These are phyloP conservation scores for Schizochytrium sp. DNA, from an alignment of 108 stramenopile genomes.

Conservation along the genomic window DNA sequence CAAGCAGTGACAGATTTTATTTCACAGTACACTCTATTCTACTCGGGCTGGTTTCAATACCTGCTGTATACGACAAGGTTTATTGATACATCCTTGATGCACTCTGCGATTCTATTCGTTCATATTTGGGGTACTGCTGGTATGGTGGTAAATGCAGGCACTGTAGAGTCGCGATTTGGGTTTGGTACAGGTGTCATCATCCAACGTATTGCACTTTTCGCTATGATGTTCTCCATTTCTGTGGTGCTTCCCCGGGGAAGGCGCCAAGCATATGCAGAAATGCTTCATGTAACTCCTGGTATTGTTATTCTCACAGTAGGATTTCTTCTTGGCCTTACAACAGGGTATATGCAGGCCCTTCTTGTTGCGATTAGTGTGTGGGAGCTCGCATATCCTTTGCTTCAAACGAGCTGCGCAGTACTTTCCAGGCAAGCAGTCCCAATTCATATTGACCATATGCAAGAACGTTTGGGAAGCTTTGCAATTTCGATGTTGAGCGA, in stretches of 20 bases:
- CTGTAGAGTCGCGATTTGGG: background rate
- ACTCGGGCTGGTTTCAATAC: constrained; percentile 7
- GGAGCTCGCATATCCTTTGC: background rate
- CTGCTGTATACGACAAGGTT: background rate
- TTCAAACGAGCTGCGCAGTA: background rate
- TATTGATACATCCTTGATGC: constrained; percentile 17
- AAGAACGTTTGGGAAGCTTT: background rate
- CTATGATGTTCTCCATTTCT: background rate
- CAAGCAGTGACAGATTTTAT: background rate
- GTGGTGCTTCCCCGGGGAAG: background rate
- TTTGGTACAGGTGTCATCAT: background rate
- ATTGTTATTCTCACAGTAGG: background rate
- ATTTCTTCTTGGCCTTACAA: background rate
- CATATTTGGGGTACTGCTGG: background rate
- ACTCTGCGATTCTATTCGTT: background rate
- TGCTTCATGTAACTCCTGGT: background rate
- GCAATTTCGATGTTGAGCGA: background rate
- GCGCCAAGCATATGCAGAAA: background rate
- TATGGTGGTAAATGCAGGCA: background rate
- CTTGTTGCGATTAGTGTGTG: background rate
- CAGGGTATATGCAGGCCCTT: background rate
- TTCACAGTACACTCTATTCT: background rate
- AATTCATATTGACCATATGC: background rate
- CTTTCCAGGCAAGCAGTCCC: background rate
- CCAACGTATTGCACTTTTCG: background rate